phyloP scores from a whole-genome alignment of 2,329 filamentous ascomycete species.

The Cercospora janseana region DNA sequence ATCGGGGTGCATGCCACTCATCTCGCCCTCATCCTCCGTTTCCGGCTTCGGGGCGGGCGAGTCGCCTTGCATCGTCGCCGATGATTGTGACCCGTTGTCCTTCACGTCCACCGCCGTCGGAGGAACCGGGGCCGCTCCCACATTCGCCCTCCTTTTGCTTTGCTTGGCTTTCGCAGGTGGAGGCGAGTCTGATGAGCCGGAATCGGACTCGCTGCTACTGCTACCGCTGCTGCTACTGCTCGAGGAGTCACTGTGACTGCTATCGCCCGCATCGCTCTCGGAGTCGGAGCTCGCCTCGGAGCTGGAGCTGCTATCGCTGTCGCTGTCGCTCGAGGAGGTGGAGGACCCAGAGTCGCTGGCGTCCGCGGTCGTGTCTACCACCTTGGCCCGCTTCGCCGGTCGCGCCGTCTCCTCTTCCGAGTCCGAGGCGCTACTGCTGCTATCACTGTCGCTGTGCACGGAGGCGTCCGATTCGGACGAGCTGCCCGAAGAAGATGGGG shows the following conservation, averaged over 20 bases:
- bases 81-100: conserved; percentile 29
- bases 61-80: conserved; percentile 34
- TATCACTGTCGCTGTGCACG: conserved; percentile 25
- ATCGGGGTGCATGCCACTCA: conserved; percentile 42
- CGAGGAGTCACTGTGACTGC: conserved; percentile 21
- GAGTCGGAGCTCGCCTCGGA: conserved; percentile 31
- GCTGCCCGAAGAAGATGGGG: conserved; percentile 22
- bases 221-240: conserved; percentile 15
- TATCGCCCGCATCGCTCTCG: conserved; percentile 25
- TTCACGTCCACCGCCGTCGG: not conserved
- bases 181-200: conserved; percentile 38
- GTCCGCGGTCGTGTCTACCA: conserved; percentile 21
- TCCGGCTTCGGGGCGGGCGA: conserved; percentile 21
- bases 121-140: conserved; percentile 19
- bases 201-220: conserved; percentile 49
- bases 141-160: conserved; percentile 21
- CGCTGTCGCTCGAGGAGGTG: conserved; percentile 12
- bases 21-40: conserved; percentile 37
- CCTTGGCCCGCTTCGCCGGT: conserved; percentile 35
- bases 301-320: conserved; percentile 28
- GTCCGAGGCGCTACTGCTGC: conserved; percentile 14
- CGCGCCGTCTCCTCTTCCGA: conserved; percentile 33
- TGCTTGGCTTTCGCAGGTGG: conserved; percentile 23
- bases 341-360: conserved; percentile 29
- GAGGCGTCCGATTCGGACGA: not conserved